Conservation (phyloP, 73 alveolate species). For the Urostyla sp. region DNA sequence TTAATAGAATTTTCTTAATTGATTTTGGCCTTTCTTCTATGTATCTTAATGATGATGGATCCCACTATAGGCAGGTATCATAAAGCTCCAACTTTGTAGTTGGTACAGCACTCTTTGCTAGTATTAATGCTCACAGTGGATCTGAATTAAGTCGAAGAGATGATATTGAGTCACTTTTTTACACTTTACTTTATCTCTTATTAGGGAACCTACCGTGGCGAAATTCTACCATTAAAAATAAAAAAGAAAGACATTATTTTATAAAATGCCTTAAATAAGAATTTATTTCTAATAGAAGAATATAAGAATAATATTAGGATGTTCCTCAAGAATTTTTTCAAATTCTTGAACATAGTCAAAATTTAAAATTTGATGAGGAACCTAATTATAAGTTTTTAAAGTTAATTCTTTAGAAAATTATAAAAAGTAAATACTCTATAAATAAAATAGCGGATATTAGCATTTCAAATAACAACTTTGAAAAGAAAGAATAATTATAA, state of each 20-base stretch:
- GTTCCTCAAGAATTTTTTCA: too few relatives aligned
- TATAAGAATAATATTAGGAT: too few relatives aligned
- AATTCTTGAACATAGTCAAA: too few relatives aligned
- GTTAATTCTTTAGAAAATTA: too few relatives aligned
- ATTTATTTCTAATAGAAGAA: too few relatives aligned
- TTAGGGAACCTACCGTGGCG: constrained; percentile 46
- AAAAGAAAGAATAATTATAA: too few relatives aligned
- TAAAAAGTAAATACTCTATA: too few relatives aligned
- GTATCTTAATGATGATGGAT: background rate
- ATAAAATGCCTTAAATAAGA: too few relatives aligned
- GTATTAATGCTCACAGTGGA: background rate
- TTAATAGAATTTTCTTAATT: background rate
- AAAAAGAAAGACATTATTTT: background rate
- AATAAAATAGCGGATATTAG: too few relatives aligned
- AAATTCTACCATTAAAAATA: background rate
- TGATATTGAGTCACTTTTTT: constrained; percentile 43
- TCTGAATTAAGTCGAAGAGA: constrained; percentile 51
- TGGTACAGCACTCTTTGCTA: background rate
- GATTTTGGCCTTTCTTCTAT: constrained; percentile 43
- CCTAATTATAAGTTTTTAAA: too few relatives aligned
- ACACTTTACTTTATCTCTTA: constrained; percentile 21
- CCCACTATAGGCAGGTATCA: background rate
- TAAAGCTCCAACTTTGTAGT: background rate
- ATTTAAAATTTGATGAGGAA: too few relatives aligned
- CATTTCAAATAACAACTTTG: too few relatives aligned